Conservation (phyloP, 1,284 basidiomycete genomes). For the Pterula multifida region DNA sequence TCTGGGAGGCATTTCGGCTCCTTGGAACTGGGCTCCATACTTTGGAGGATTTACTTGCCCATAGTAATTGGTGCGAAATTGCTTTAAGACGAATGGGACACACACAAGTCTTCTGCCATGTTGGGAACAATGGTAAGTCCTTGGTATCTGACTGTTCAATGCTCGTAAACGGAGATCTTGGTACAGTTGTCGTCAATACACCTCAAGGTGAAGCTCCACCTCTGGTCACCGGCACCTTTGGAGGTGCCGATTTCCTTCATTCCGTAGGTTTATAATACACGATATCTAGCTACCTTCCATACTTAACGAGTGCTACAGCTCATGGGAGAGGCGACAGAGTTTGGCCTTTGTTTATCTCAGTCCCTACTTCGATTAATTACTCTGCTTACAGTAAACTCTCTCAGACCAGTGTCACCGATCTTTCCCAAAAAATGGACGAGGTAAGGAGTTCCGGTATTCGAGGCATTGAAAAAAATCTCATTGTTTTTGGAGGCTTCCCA, state of each 20-base stretch:
- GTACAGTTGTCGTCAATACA: conserved; percentile 50
- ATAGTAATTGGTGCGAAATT: conserved; percentile 73
- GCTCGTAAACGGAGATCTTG: conserved; percentile 1
- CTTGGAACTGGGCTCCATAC: conserved; percentile 65
- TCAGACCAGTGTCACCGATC: conserved; percentile 73
- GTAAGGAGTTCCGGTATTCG: conserved; percentile 13
- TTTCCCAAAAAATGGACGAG: conserved; percentile 56
- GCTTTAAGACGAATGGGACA: conserved; percentile 65
- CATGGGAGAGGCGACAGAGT: conserved; percentile 44
- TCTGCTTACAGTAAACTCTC: conserved; percentile 34
- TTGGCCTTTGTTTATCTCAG: conserved; percentile 13
- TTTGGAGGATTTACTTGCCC: conserved; percentile 68
- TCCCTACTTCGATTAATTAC: conserved; percentile 4
- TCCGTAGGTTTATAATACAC: background rate
- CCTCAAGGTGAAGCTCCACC: conserved; percentile 67
- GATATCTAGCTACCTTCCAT: background rate
- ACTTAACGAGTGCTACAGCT: background rate
- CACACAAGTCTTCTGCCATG: conserved; percentile 72
- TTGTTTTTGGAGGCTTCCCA: background rate
- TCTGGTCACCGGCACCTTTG: conserved; percentile 63
- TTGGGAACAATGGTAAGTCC: conserved; percentile 56
- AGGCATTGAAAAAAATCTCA: conserved; percentile 13
- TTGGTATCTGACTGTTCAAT: background rate
- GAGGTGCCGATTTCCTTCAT: conserved; percentile 8
- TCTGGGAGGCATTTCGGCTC: conserved; percentile 65